A percentile compares a stretch with the other conserved stretches of the same genome.
Evolutionary conservation across 139 green algal genomes (phyloP).

Genomic region (Edaphochlamys debaryana): DNA sequence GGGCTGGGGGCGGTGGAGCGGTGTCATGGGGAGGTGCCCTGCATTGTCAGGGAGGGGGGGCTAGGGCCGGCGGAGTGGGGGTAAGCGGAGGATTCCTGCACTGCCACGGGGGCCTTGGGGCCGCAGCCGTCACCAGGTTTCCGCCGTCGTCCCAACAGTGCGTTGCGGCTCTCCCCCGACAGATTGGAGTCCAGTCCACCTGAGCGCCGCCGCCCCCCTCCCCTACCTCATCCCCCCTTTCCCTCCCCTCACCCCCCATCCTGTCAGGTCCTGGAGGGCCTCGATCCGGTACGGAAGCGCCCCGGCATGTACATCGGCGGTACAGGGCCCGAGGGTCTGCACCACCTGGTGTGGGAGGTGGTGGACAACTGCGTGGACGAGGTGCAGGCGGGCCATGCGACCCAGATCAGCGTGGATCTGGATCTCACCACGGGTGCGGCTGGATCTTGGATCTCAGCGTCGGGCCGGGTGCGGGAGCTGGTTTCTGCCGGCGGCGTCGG

Average conservation of each 20-base stretch:
- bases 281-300: constrained; percentile 97
- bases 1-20: no score
- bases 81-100: no score
- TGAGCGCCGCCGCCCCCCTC: not conserved
- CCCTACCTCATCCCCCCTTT: not conserved
- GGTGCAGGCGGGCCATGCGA: constrained; percentile 87
- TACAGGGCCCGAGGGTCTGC: constrained; percentile 90
- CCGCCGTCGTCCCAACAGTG: no score
- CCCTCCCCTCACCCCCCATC: not conserved
- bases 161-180: no score
- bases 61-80: no score
- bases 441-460: no score
- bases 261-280: constrained; percentile 91
- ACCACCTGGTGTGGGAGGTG: constrained; percentile 98
- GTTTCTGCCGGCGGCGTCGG: not conserved
- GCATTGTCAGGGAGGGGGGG: no score
- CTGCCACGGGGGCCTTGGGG: no score
- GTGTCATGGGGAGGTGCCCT: no score
- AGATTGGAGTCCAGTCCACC: no score
- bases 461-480: no score
- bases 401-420: constrained; percentile 67
- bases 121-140: no score
- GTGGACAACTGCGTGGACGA: constrained; percentile 97
- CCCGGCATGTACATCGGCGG: constrained; percentile 99
- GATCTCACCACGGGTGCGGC: constrained; percentile 61